Percentiles rank a stretch among this genome's conserved stretches.
Evolutionary conservation across 2,329 filamentous ascomycete genomes (phyloP).

Genomic region (Fusarium ramigenum): DNA sequence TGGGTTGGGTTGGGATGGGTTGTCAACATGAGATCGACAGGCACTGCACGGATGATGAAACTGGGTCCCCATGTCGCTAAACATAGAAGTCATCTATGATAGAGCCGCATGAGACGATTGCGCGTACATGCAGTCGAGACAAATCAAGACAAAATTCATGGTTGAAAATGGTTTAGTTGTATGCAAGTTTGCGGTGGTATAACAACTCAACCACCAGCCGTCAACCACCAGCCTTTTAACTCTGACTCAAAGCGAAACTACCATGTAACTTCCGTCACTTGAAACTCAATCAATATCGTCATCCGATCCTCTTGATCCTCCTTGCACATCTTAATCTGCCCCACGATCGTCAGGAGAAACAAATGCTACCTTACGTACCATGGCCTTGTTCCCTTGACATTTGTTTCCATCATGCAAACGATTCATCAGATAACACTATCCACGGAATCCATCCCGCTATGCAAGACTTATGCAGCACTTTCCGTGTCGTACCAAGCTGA

Average conservation of each 20-base stretch:
- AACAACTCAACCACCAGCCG: neutral
- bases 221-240: too few species aligned
- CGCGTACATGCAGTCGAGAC: slow-evolving; percentile 4
- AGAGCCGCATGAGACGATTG: slow-evolving; percentile 27
- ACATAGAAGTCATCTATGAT: slow-evolving; percentile 18
- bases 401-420: neutral
- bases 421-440: neutral
- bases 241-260: neutral
- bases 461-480: slow-evolving; percentile 14
- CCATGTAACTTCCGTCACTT: neutral
- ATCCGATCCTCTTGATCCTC: neutral
- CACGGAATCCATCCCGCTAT: neutral
- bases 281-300: neutral
- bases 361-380: neutral
- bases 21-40: slow-evolving; percentile 23
- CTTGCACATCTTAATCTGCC: slow-evolving; percentile 31
- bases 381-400: too few species aligned
- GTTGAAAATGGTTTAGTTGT: neutral
- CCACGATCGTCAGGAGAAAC: slow-evolving; percentile 31
- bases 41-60: slow-evolving; percentile 6
- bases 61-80: slow-evolving; percentile 17
- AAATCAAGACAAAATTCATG: neutral
- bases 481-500: slow-evolving; percentile 30
- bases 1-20: neutral
- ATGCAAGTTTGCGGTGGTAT: neutral